Evolutionary conservation across 257 asterid genomes (phyloP).

Genomic region (Anisodus acutangulus): DNA sequence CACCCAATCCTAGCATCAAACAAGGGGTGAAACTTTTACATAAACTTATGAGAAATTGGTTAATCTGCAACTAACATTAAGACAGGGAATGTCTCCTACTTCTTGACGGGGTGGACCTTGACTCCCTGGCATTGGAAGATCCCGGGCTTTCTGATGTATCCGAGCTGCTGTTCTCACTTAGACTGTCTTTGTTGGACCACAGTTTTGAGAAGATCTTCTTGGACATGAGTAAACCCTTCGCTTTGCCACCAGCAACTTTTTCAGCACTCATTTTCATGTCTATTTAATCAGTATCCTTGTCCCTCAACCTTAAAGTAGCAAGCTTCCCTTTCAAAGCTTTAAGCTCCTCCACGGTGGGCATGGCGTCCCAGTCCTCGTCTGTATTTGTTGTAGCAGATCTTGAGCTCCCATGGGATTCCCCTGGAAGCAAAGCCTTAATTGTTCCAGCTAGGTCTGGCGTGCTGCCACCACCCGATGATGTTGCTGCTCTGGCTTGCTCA

Average conservation of each 20-base stretch:
- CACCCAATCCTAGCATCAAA: constrained; percentile 13
- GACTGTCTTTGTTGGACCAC: constrained; percentile 80
- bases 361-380: constrained; percentile 82
- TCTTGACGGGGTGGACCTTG: constrained; percentile 64
- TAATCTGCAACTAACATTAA: constrained; percentile 24
- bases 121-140: constrained; percentile 73
- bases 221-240: constrained; percentile 45
- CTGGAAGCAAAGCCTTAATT: constrained; percentile 50
- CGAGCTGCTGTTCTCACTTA: constrained; percentile 76
- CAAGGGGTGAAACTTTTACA: not conserved
- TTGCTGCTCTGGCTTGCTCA: constrained; percentile 63
- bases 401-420: constrained; percentile 72
- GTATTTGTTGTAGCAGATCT: constrained; percentile 78
- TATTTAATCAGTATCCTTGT: constrained; percentile 32
- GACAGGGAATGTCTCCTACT: constrained; percentile 60
- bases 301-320: constrained; percentile 55
- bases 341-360: constrained; percentile 68
- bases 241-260: constrained; percentile 51
- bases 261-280: constrained; percentile 46
- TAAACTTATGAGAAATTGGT: not conserved
- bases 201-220: constrained; percentile 63
- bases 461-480: constrained; percentile 53
- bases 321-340: constrained; percentile 70
- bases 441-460: constrained; percentile 55
- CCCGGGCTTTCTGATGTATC: constrained; percentile 85